Evolutionary conservation across 2,329 filamentous ascomycete genomes (phyloP).

Genomic region (Sporothrix curviconia): DNA sequence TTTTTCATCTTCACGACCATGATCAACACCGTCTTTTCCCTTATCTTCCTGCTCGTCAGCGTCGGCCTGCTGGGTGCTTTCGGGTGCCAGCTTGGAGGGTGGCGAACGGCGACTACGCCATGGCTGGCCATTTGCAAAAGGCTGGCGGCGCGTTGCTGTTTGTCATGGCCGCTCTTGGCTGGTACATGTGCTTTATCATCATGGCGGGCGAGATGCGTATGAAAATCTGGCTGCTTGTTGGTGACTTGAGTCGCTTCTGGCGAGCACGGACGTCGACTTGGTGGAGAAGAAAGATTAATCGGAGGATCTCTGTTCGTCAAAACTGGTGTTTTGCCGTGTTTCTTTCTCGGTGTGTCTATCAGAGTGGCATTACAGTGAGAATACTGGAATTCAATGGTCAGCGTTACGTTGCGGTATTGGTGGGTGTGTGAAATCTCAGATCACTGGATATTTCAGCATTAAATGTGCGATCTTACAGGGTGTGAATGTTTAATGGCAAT

Average conservation of each 20-base stretch:
- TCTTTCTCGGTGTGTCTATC: too few species aligned
- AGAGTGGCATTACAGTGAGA: too few species aligned
- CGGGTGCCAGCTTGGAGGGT: neutral
- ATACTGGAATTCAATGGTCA: too few species aligned
- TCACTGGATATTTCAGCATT: too few species aligned
- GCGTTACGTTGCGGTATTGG: too few species aligned
- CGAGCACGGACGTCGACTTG: neutral
- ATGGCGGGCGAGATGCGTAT: neutral
- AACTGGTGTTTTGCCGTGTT: too few species aligned
- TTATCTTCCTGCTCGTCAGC: neutral
- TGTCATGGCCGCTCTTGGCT: neutral
- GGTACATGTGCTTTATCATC: neutral
- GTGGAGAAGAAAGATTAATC: neutral
- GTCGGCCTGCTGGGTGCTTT: neutral
- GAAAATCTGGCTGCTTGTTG: neutral
- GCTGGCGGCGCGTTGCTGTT: neutral
- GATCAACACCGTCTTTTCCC: neutral
- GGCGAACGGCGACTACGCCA: neutral
- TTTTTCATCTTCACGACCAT: constrained; percentile 1
- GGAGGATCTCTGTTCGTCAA: too few species aligned
- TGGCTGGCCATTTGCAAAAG: neutral
- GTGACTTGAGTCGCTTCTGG: neutral
- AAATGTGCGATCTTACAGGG: too few species aligned
- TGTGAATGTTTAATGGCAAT: too few species aligned
- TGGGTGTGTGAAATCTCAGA: too few species aligned